A percentile compares a stretch with the other conserved stretches of the same genome.
Conservation (phyloP, 495 filamentous ascomycete genomes). For the Penicillium simplicissimum region DNA sequence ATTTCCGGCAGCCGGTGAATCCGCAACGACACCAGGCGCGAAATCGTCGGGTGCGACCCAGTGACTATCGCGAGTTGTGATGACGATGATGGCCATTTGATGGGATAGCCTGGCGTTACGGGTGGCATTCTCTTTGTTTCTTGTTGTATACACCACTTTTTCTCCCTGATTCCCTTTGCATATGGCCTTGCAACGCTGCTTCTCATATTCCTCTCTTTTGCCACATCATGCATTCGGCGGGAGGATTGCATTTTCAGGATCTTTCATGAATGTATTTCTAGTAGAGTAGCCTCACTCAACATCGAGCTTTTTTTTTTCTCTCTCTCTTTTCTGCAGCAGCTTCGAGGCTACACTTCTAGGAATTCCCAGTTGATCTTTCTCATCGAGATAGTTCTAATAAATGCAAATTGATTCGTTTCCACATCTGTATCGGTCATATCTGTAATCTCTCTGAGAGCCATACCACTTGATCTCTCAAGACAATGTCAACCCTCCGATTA, state of each 20-base stretch:
- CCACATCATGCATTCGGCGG: neutral
- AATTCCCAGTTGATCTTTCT: neutral
- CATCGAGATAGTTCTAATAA: neutral
- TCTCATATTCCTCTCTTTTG: neutral
- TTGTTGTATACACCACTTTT: constrained; percentile 4
- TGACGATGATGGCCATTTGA: neutral
- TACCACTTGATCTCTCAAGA: too few relatives aligned
- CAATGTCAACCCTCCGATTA: neutral
- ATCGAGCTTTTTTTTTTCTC: too few relatives aligned
- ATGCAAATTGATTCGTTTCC: neutral
- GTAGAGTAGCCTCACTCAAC: neutral
- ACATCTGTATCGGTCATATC: neutral
- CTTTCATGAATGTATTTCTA: constrained; percentile 13
- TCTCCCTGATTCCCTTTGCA: constrained; percentile 1
- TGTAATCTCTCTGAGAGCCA: neutral
- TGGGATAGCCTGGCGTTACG: neutral
- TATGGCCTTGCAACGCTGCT: neutral
- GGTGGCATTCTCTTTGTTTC: constrained; percentile 2
- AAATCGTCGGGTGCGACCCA: constrained; percentile 74
- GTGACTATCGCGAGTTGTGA: constrained; percentile 86
- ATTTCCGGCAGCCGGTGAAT: constrained; percentile 95
- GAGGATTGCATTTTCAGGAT: constrained; percentile 7
- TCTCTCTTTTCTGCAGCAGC: neutral
- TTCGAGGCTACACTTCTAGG: neutral
- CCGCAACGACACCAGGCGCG: constrained; percentile 85